Evolutionary conservation across 805 yeast species (phyloP).

Genomic region (Pichia membranifaciens): DNA sequence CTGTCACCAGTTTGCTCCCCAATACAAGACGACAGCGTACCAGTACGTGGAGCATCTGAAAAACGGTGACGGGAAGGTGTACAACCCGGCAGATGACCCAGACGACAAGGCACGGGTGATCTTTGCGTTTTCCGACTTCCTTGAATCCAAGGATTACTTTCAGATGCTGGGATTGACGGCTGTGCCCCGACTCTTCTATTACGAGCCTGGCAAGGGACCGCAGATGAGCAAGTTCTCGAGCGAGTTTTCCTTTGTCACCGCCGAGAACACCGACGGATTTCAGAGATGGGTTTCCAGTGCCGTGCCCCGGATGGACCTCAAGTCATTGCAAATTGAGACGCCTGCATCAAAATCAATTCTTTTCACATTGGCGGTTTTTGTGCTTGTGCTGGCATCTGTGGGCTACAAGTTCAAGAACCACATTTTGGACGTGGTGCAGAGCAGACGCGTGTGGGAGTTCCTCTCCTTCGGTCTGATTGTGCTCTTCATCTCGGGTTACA

Average conservation of each 20-base stretch:
- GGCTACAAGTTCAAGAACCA: slow-evolving; percentile 28
- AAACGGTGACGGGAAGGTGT: slow-evolving; percentile 34
- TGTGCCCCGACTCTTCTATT: slow-evolving; percentile 67
- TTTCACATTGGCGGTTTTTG: slow-evolving; percentile 32
- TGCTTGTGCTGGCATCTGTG: slow-evolving; percentile 24
- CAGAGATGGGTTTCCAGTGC: slow-evolving; percentile 10
- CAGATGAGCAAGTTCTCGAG: slow-evolving; percentile 20
- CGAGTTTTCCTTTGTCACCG: slow-evolving; percentile 43
- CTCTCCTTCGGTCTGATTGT: slow-evolving; percentile 56
- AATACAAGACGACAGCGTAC: slow-evolving; percentile 50
- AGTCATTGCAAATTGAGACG: slow-evolving; percentile 2
- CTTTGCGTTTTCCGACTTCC: slow-evolving; percentile 73
- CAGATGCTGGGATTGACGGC: slow-evolving; percentile 50
- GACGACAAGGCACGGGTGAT: slow-evolving; percentile 34
- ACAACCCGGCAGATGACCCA: slow-evolving; percentile 41
- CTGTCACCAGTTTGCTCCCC: slow-evolving; percentile 68
- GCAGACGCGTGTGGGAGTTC: slow-evolving; percentile 68
- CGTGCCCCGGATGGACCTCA: slow-evolving; percentile 7
- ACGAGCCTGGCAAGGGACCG: slow-evolving; percentile 24
- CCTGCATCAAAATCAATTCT: slow-evolving; percentile 18
- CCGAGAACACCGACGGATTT: slow-evolving; percentile 31
- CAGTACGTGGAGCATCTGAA: slow-evolving; percentile 46
- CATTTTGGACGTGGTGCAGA: slow-evolving; percentile 37
- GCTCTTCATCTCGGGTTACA: slow-evolving; percentile 80
- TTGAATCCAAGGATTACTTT: slow-evolving; percentile 48